Percentiles rank a stretch among this genome's conserved stretches.
phyloP scores from a whole-genome alignment of 768 basidiomycete genomes.

The Leccinum barrowsii region DNA sequence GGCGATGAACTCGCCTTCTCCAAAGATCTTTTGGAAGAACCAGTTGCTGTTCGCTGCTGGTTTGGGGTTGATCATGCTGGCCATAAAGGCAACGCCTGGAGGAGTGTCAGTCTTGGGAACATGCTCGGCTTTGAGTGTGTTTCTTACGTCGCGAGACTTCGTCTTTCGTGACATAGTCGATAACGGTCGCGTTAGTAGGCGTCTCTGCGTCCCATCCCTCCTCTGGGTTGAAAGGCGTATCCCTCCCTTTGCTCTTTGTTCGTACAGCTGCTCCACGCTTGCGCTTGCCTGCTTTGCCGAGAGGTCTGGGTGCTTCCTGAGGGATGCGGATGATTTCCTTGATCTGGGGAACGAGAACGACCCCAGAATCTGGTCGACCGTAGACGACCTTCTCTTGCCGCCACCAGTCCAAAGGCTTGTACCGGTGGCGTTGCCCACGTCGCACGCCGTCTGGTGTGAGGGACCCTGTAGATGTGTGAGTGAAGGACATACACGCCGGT shows the following conservation, averaged over 20 bases:
- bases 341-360: slow-evolving; percentile 60
- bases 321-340: slow-evolving; percentile 59
- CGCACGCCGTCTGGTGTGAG: slow-evolving; percentile 50
- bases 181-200: slow-evolving; percentile 56
- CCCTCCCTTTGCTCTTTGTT: slow-evolving; percentile 35
- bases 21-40: slow-evolving; percentile 88
- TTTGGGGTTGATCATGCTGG: slow-evolving; percentile 60
- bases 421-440: slow-evolving; percentile 64
- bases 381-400: slow-evolving; percentile 88
- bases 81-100: slow-evolving; percentile 77
- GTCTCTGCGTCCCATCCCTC: slow-evolving; percentile 89
- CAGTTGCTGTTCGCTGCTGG: slow-evolving; percentile 63
- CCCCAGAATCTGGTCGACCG: slow-evolving; percentile 52
- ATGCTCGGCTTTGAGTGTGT: not conserved
- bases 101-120: slow-evolving; percentile 1
- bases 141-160: slow-evolving; percentile 72
- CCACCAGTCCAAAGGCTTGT: slow-evolving; percentile 86
- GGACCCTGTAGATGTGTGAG: slow-evolving; percentile 22
- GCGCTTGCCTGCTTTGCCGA: slow-evolving; percentile 40
- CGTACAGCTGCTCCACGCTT: slow-evolving; percentile 30
- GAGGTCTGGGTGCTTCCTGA: slow-evolving; percentile 46
- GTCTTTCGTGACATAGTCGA: slow-evolving; percentile 58
- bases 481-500: not conserved
- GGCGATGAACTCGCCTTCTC: slow-evolving; percentile 88
- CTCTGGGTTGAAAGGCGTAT: slow-evolving; percentile 45